phyloP scores from a whole-genome alignment of 306 rosid species.

The Quercus aquifolioides region DNA sequence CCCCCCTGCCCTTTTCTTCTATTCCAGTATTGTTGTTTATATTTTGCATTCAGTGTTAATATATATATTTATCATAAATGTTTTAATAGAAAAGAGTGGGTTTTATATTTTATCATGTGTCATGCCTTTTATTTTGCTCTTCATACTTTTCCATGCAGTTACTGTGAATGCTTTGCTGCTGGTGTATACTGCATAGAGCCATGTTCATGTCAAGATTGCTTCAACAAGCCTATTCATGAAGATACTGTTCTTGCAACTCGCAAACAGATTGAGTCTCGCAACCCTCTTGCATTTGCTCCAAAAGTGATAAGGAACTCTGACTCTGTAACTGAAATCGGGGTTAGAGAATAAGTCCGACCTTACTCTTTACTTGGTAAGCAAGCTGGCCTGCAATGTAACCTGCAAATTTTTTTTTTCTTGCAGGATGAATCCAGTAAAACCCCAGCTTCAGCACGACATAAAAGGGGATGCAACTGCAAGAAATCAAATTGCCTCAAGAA shows the following conservation, averaged over 20 bases:
- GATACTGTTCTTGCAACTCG: conserved; percentile 79
- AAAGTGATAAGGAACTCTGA: conserved; percentile 72
- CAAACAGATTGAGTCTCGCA: conserved; percentile 80
- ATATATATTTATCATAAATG: neutral
- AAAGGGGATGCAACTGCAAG: conserved; percentile 93
- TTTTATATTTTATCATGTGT: neutral
- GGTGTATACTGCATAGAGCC: conserved; percentile 91
- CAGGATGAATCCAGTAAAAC: conserved; percentile 81
- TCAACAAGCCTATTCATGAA: conserved; percentile 78
- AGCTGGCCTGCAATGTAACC: conserved; percentile 4
- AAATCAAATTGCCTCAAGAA: conserved; percentile 83
- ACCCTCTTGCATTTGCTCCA: conserved; percentile 97
- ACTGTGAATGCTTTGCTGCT: conserved; percentile 93
- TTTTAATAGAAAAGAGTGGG: neutral
- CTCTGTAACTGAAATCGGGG: conserved; percentile 63
- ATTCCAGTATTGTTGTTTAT: neutral
- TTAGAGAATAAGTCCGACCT: conserved; percentile 27
- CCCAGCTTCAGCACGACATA: conserved; percentile 80
- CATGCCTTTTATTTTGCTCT: neutral
- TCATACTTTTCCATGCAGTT: conserved; percentile 42
- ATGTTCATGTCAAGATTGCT: conserved; percentile 80
- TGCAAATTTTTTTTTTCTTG: conserved; percentile 16
- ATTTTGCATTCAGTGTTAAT: neutral
- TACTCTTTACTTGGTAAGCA: neutral
- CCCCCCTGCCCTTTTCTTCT: neutral